Conservation (phyloP, 2,329 filamentous ascomycete species). For the Emericellopsis cladophorae region DNA sequence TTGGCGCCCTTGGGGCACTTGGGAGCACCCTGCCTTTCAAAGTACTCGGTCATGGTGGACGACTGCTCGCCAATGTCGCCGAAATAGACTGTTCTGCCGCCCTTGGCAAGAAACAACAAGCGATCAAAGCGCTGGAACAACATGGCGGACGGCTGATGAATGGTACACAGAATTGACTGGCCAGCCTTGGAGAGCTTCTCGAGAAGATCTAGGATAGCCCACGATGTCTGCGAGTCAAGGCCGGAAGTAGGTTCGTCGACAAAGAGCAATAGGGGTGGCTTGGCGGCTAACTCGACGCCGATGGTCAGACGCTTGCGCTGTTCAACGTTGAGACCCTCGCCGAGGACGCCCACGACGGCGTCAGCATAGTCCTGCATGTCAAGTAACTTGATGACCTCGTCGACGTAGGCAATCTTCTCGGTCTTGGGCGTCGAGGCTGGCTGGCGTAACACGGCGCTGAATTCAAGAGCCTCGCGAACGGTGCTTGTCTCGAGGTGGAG, state of each 20-base stretch:
- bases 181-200: constrained; percentile 40
- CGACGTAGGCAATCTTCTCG: constrained; percentile 72
- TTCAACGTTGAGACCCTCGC: constrained; percentile 44
- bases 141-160: constrained; percentile 36
- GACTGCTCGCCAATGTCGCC: constrained; percentile 48
- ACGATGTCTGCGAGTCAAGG: constrained; percentile 46
- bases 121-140: constrained; percentile 41
- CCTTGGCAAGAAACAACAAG: constrained; percentile 44
- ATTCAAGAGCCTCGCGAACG: constrained; percentile 70
- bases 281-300: constrained; percentile 39
- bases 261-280: constrained; percentile 41
- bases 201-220: constrained; percentile 44
- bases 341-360: constrained; percentile 45
- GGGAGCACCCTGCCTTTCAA: constrained; percentile 47
- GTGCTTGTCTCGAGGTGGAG: constrained; percentile 69
- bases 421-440: constrained; percentile 50
- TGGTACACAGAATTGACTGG: constrained; percentile 35
- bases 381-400: constrained; percentile 41
- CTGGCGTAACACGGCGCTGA: constrained; percentile 74
- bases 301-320: constrained; percentile 47
- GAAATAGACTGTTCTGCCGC: constrained; percentile 53
- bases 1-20: constrained; percentile 44
- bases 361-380: constrained; percentile 51
- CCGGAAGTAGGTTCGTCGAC: constrained; percentile 45
- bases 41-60: constrained; percentile 40